Base-by-base conservation (phyloP, 495 filamentous ascomycete species). In the Penicillium canescens region DNA sequence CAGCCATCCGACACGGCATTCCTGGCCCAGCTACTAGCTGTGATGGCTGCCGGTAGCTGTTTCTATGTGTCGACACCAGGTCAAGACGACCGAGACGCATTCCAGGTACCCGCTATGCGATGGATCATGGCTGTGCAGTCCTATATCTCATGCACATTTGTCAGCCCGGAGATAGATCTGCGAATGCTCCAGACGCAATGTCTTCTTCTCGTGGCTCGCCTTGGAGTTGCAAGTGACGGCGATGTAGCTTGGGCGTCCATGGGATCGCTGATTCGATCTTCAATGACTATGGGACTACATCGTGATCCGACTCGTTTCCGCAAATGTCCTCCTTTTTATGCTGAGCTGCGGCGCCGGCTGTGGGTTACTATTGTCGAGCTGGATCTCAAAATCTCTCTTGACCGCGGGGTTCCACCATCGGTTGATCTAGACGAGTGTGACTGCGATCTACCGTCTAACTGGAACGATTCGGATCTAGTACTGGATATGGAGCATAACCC, bases 341-440 rank as follows among this genome's bases (percentile, higher is more conserved):
- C 71, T 4, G 83, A 88, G 53, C 46, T 84, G 23, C 79, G 83
- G 3, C 76, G 85, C 42, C 68, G 84, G 18, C 50, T 87, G 3
- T 88, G 85, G 85, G 75, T 76, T 12, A 86, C 83, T 4, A 79
- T 88, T 23, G 58, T 87, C 14, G 85, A 88, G 50, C 57, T 87
- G 24, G 68, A 69, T 45, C 56, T 84, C 3, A 84, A 86, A 56
- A 73, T 84, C 0, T 78, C 80, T 1, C 53, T 86, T 2, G 81
- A 83, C 41, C 74, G 78, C 0, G 84, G 75, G 0, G 78, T 82
- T 63, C 71, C 76, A 1, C 81, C 82, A 0, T 69, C 72, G 5
- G 70, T 80, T 23, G 68, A 73, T 16, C 53, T 75, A 9, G 68
- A 75, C 12, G 72, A 78, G 50, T 78, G 72, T 42, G 70, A 77